phyloP scores from a whole-genome alignment of 306 rosid species.

The Vigna unguiculata region DNA sequence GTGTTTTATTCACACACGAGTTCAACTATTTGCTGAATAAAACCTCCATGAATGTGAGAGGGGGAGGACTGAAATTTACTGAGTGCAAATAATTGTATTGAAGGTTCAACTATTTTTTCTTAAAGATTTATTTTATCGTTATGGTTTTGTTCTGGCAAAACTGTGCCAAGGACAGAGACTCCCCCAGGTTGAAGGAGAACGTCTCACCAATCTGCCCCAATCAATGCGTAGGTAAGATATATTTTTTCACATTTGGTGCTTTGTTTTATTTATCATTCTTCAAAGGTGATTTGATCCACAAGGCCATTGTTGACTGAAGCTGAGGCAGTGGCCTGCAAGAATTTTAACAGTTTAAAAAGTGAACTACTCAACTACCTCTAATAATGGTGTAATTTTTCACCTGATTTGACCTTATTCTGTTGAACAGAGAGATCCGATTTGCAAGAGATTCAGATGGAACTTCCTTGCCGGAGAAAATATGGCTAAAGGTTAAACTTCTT shows the following conservation, averaged over 20 bases:
- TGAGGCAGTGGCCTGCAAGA: constrained; percentile 5
- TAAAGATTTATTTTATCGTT: neutral
- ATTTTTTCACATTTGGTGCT: neutral
- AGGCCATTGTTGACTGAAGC: constrained; percentile 14
- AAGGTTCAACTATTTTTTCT: neutral
- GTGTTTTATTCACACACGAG: neutral
- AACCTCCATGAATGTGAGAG: neutral
- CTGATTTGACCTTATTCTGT: constrained; percentile 15
- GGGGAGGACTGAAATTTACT: constrained; percentile 25
- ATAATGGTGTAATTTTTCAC: constrained; percentile 6
- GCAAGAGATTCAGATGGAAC: constrained; percentile 58
- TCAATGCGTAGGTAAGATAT: constrained; percentile 61
- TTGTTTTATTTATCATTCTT: constrained; percentile 18
- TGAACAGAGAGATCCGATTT: constrained; percentile 61
- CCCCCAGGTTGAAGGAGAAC: constrained; percentile 70
- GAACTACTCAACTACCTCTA: constrained; percentile 15
- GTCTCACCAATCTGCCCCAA: constrained; percentile 59
- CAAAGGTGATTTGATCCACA: constrained; percentile 5
- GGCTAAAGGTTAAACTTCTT: constrained; percentile 73
- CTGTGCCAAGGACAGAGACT: too few relatives aligned
- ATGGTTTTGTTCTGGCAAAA: too few relatives aligned
- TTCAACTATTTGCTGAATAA: constrained; percentile 28
- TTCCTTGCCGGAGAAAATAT: constrained; percentile 75
- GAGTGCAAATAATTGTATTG: constrained; percentile 21
- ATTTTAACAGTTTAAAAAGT: constrained; percentile 30